Evolutionary conservation across 345 rosid genomes (phyloP).

Genomic region (Capsella bursapastoris): DNA sequence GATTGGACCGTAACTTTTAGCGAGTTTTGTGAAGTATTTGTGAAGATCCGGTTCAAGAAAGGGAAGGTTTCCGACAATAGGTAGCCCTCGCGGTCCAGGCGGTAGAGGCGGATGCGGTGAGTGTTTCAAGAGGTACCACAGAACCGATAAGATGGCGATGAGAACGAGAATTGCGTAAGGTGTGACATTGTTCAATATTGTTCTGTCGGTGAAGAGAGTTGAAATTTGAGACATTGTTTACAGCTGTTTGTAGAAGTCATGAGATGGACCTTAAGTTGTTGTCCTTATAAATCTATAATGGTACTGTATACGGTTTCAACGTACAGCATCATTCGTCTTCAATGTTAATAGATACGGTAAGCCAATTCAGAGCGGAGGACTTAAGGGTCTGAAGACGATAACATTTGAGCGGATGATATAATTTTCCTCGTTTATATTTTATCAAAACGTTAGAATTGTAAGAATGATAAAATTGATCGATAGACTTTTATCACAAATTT

Average conservation of each 20-base stretch:
- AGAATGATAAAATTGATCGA: no score
- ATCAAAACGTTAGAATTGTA: no score
- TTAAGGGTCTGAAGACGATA: not conserved
- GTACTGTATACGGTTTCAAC: not conserved
- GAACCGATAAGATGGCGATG: constrained; percentile 9
- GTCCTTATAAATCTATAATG: not conserved
- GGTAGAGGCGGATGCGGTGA: constrained; percentile 38
- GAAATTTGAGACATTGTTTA: constrained; percentile 5
- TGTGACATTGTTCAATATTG: not conserved
- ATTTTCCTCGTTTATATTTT: no score
- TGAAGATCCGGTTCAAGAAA: constrained; percentile 56
- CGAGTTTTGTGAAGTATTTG: constrained; percentile 45
- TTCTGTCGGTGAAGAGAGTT: constrained; percentile 8
- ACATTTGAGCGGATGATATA: constrained; percentile 5
- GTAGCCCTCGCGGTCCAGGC: constrained; percentile 59
- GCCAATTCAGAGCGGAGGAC: not conserved
- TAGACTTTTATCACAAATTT: no score
- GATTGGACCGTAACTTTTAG: constrained; percentile 50
- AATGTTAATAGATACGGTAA: not conserved
- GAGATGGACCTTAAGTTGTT: not conserved
- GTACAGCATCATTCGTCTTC: not conserved
- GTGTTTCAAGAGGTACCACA: constrained; percentile 15
- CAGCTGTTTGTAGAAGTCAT: not conserved
- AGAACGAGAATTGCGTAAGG: constrained; percentile 8
- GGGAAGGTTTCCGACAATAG: constrained; percentile 56